phyloP scores from a whole-genome alignment of 208 protist species.

The Acanthamoeba royreba region DNA sequence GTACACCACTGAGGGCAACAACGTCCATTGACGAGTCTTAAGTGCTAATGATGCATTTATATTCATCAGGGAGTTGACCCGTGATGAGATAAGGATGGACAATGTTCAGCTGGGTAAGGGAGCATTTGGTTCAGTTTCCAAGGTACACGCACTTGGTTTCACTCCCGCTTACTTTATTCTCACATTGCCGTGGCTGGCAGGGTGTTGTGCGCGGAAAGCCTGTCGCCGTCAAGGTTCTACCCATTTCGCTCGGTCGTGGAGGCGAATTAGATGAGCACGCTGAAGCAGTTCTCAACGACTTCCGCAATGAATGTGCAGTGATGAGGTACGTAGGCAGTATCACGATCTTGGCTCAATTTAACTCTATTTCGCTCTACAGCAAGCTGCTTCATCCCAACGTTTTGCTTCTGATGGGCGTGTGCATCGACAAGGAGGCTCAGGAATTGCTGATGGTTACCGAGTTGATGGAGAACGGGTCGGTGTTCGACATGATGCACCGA shows the following conservation, averaged over 20 bases:
- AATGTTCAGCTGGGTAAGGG: neutral
- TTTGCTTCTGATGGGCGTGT: conserved; percentile 11
- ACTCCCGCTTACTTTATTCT: too few relatives aligned
- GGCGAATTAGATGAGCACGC: neutral
- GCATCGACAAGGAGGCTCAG: neutral
- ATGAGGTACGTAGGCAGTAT: neutral
- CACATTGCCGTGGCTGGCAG: neutral
- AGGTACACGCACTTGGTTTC: too few relatives aligned
- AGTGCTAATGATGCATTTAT: neutral
- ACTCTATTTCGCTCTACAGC: neutral
- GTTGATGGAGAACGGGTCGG: conserved; percentile 9
- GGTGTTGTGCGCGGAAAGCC: neutral
- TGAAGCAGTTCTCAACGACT: neutral
- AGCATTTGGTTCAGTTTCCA: neutral
- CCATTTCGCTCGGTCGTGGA: neutral
- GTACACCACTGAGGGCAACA: neutral
- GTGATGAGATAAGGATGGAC: neutral
- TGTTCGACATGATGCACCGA: conserved; percentile 20
- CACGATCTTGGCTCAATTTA: neutral
- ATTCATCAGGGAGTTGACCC: neutral
- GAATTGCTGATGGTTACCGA: neutral
- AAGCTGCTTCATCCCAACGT: conserved; percentile 19
- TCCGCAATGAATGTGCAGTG: conserved; percentile 19
- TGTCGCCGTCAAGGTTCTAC: neutral
- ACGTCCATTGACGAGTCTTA: too few relatives aligned